Percentiles rank a stretch among this genome's conserved stretches.
Evolutionary conservation across 176 grass and related monocot species (phyloP).

Genomic region (Oryza rufipogon): DNA sequence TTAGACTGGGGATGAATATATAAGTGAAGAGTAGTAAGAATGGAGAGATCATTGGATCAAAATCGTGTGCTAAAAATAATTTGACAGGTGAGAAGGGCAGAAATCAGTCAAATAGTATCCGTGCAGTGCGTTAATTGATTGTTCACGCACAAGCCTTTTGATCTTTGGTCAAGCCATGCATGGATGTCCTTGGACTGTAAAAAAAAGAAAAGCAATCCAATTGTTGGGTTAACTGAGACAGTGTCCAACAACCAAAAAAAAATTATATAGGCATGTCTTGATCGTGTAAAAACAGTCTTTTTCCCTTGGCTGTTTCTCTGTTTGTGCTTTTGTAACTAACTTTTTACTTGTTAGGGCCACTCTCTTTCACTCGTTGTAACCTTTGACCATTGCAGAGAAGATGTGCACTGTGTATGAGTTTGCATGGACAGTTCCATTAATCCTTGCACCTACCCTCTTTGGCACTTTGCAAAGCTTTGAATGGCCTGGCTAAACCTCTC

Average conservation of each 20-base stretch:
- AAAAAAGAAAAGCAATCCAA: conserved; percentile 12
- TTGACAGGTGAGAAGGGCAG: too few relatives aligned
- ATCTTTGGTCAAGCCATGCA: not conserved
- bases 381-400: conserved; percentile 21
- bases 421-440: conserved; percentile 12
- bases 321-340: conserved; percentile 37
- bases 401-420: not conserved
- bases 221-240: conserved; percentile 23
- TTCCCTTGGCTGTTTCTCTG: not conserved
- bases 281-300: not conserved
- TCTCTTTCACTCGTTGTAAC: conserved; percentile 1
- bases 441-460: conserved; percentile 28
- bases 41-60: too few relatives aligned
- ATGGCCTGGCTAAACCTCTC: not conserved
- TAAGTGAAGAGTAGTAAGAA: too few relatives aligned
- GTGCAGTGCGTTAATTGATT: not conserved
- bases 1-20: too few relatives aligned
- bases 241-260: not conserved
- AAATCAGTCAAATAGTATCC: too few relatives aligned
- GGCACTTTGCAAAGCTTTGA: not conserved
- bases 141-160: not conserved
- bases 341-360: conserved; percentile 5
- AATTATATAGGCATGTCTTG: not conserved
- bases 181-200: not conserved
- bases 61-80: too few relatives aligned